phyloP scores from a whole-genome alignment of 208 protist genomes.

The Novymonas esmeraldas region DNA sequence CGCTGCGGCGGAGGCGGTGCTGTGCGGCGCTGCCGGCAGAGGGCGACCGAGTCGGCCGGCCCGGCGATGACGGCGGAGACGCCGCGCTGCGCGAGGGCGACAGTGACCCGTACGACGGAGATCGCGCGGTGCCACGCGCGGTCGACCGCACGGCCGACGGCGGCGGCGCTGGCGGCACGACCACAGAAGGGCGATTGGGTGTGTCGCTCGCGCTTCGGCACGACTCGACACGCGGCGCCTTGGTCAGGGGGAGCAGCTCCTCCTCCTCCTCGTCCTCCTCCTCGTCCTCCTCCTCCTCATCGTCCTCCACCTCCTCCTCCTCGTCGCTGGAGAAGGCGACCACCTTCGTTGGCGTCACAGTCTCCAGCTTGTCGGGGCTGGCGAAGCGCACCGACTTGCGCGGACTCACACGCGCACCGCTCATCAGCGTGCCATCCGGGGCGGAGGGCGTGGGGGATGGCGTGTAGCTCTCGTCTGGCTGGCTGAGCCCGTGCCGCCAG shows the following conservation, averaged over 20 bases:
- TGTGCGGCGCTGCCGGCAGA: neutral
- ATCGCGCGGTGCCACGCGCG: neutral
- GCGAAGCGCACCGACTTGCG: slow-evolving; percentile 84
- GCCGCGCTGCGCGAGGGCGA: neutral
- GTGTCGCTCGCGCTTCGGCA: neutral
- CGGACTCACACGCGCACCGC: slow-evolving; percentile 16
- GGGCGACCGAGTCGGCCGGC: slow-evolving; percentile 15
- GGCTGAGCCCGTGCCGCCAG: slow-evolving; percentile 3
- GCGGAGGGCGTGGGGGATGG: slow-evolving; percentile 15
- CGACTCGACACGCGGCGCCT: slow-evolving; percentile 14
- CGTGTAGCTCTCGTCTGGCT: neutral
- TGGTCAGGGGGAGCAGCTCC: slow-evolving; percentile 7
- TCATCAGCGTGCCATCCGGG: slow-evolving; percentile 1
- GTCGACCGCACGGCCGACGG: slow-evolving; percentile 25
- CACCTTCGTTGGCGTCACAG: slow-evolving; percentile 41
- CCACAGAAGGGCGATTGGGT: slow-evolving; percentile 10
- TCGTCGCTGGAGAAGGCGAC: slow-evolving; percentile 12
- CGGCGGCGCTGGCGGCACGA: slow-evolving; percentile 23
- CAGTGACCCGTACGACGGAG: neutral
- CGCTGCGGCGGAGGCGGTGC: neutral
- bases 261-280: slow-evolving; percentile 10
- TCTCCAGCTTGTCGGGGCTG: slow-evolving; percentile 52
- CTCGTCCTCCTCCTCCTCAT: slow-evolving; percentile 15
- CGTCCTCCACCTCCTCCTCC: slow-evolving; percentile 4
- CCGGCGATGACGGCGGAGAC: slow-evolving; percentile 5